phyloP scores from a whole-genome alignment of 495 filamentous ascomycete species.

The Penicillium tannophilum region DNA sequence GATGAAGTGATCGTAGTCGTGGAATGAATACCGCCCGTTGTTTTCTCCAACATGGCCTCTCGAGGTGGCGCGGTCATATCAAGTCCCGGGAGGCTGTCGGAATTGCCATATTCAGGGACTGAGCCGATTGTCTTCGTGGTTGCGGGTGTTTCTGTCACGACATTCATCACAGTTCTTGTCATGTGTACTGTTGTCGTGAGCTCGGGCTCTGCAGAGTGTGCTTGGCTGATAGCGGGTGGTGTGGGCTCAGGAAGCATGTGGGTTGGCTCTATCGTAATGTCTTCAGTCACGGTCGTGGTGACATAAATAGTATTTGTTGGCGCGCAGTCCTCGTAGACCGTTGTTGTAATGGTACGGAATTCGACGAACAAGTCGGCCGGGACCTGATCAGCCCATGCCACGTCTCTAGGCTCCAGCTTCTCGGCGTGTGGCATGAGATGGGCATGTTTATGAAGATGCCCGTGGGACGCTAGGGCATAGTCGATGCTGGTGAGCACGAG shows the following conservation, averaged over 20 bases:
- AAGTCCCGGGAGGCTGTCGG: background rate
- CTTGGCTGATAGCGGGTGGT: background rate
- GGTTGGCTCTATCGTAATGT: background rate
- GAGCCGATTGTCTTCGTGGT: background rate
- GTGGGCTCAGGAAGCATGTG: background rate
- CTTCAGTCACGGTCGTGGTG: slow-evolving; percentile 16
- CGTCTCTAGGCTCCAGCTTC: slow-evolving; percentile 7
- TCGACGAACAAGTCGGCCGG: slow-evolving; percentile 23
- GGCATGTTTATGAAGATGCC: slow-evolving; percentile 17
- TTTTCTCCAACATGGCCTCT: background rate
- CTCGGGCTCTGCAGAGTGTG: slow-evolving; percentile 3
- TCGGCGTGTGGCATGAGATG: slow-evolving; percentile 17
- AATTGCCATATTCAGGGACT: background rate
- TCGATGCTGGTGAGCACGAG: slow-evolving; percentile 23
- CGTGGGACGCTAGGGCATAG: slow-evolving; percentile 26
- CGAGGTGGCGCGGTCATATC: background rate
- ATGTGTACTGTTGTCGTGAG: slow-evolving; percentile 17
- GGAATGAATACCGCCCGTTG: slow-evolving; percentile 6
- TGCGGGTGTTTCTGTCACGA: background rate
- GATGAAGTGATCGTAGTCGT: slow-evolving; percentile 1
- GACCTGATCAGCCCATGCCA: slow-evolving; percentile 9
- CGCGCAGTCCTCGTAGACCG: slow-evolving; percentile 24
- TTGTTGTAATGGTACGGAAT: slow-evolving; percentile 31
- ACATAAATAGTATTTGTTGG: slow-evolving; percentile 17
- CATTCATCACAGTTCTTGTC: slow-evolving; percentile 16